Base-by-base conservation (phyloP, 352 stramenopile species). In the Vaucheria bursata region DNA sequence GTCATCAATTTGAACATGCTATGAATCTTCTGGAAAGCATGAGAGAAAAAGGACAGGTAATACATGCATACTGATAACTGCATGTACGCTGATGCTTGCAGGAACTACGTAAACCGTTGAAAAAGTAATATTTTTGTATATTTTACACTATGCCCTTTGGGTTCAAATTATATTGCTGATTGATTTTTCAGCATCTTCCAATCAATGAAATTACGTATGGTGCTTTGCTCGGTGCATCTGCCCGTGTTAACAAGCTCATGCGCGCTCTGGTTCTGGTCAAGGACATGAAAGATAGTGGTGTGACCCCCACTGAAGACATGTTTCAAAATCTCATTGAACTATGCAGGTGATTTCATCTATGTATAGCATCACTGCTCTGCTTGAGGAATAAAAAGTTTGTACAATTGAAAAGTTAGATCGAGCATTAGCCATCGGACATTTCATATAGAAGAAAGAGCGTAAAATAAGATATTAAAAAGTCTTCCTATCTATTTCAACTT, bases 301-400 rank as follows among this genome's bases (percentile, higher is more conserved):
- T 82, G 0, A 74, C 64, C 37, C 77, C 77, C 29, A 79, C 77
- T 1, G 77, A 82, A 73, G 72, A 37, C 6, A 82, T 71, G 0
- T 82, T 79, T 34, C 38, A 79, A 65, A 45, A 45, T 0, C 77
- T 82, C n/a, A 64, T 82, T 59, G 77, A 82, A 29, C 70, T 82
- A 1, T 82, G 77, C 53, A 74, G 65, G 65, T 72, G 59, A 25
- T 12, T 59, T n/a, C n/a, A n/a, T n/a, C n/a, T n/a, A n/a, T n/a
- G n/a, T n/a, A n/a, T n/a, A n/a, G n/a, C n/a, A n/a, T n/a, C n/a
- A n/a, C n/a, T n/a, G n/a, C n/a, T n/a, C n/a, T n/a, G n/a, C n/a
- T n/a, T n/a, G n/a, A n/a, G n/a, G n/a, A n/a, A n/a, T n/a, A n/a
- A n/a, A n/a, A n/a, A n/a, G n/a, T n/a, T n/a, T n/a, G n/a, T n/a